Evolutionary conservation across 2,329 filamentous ascomycete species (phyloP).

Genomic region (Cordyceps sp.): DNA sequence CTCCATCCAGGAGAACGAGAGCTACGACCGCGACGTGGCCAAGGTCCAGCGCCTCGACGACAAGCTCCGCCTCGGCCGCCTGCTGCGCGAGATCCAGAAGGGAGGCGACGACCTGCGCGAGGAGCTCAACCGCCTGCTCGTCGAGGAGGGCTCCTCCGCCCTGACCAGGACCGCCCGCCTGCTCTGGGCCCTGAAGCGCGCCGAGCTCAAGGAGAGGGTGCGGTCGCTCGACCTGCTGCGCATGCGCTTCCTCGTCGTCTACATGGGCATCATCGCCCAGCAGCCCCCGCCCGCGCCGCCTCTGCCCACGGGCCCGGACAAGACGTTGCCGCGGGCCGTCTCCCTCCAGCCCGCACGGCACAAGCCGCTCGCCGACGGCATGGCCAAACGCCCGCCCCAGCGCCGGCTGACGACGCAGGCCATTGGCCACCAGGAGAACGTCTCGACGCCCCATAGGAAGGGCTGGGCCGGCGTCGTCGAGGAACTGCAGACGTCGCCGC

Average conservation of each 20-base stretch:
- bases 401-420: conserved; percentile 36
- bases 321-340: conserved; percentile 12
- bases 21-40: conserved; percentile 42
- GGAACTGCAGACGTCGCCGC: conserved; percentile 43
- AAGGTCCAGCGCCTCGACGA: conserved; percentile 43
- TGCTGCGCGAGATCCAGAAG: conserved; percentile 46
- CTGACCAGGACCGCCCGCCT: conserved; percentile 32
- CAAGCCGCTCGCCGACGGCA: conserved; percentile 25
- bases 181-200: conserved; percentile 40
- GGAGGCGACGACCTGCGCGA: conserved; percentile 44
- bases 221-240: conserved; percentile 42
- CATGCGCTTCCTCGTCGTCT: conserved; percentile 48
- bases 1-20: conserved; percentile 47
- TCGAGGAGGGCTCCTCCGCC: conserved; percentile 24
- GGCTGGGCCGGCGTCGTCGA: conserved; percentile 48
- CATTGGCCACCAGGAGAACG: conserved; percentile 33
- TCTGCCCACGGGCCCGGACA: conserved; percentile 16
- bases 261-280: conserved; percentile 40
- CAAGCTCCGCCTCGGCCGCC: conserved; percentile 38
- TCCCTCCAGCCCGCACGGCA: conserved; percentile 18
- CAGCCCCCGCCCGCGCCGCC: conserved; percentile 13
- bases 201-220: conserved; percentile 37
- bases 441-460: conserved; percentile 27
- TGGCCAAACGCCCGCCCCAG: conserved; percentile 28
- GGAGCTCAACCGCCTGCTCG: conserved; percentile 34